These are phyloP conservation scores for Cryphonectria carpinicola DNA, from an alignment of 2,329 filamentous ascomycete genomes.

Conservation along the genomic window DNA sequence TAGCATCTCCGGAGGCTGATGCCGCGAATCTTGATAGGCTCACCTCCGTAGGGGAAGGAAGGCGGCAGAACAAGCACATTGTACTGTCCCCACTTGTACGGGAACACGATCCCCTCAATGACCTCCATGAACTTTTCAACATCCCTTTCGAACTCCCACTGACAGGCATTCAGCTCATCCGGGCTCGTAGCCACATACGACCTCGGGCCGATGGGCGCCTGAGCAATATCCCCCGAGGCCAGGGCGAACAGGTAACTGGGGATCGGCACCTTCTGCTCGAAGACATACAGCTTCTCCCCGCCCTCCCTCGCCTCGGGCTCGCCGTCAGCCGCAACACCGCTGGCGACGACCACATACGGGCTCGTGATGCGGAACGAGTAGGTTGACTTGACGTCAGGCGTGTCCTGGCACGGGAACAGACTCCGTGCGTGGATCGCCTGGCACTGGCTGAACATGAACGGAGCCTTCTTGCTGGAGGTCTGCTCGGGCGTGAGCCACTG, in stretches of 20 bases:
- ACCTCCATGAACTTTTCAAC: slow-evolving; percentile 91
- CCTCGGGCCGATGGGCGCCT: slow-evolving; percentile 82
- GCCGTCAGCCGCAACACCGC: slow-evolving; percentile 67
- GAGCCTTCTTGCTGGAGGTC: slow-evolving; percentile 93
- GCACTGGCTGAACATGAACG: slow-evolving; percentile 98
- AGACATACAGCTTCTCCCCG: slow-evolving; percentile 73
- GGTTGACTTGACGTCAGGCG: slow-evolving; percentile 95
- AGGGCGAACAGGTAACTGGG: slow-evolving; percentile 95
- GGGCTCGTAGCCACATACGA: slow-evolving; percentile 87
- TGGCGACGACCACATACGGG: slow-evolving; percentile 86
- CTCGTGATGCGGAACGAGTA: slow-evolving; percentile 88
- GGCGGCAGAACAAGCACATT: slow-evolving; percentile 90
- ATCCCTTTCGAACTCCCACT: slow-evolving; percentile 89
- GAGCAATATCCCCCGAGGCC: slow-evolving; percentile 81
- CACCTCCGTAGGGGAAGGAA: slow-evolving; percentile 84
- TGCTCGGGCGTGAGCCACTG: slow-evolving; percentile 95
- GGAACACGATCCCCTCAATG: slow-evolving; percentile 80
- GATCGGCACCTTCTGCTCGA: slow-evolving; percentile 90
- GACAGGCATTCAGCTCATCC: slow-evolving; percentile 79
- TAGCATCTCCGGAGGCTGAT: slow-evolving; percentile 23
- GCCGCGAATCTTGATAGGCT: slow-evolving; percentile 37
- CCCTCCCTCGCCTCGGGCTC: slow-evolving; percentile 52
- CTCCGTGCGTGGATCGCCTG: slow-evolving; percentile 95
- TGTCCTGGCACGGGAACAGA: slow-evolving; percentile 96
- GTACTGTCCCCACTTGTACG: slow-evolving; percentile 93